These are phyloP conservation scores for Lactarius pseudohatsudake DNA, from an alignment of 768 basidiomycete species.

Conservation along the genomic window DNA sequence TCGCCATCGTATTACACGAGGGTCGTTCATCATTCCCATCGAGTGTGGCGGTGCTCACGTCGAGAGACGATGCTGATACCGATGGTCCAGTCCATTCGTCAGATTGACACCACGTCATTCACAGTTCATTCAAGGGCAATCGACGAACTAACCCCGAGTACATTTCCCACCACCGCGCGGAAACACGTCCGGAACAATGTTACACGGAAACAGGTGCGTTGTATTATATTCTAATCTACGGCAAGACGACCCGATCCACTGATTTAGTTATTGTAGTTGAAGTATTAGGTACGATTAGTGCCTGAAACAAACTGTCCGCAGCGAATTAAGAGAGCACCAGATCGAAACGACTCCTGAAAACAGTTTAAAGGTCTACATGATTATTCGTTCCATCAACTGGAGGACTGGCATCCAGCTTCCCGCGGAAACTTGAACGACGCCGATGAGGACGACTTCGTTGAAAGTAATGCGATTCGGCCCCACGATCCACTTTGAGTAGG, in stretches of 20 bases:
- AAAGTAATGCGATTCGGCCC: conserved; percentile 9
- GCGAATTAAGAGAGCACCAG: neutral
- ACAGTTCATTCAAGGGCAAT: neutral
- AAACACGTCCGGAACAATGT: neutral
- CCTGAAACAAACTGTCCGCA: neutral
- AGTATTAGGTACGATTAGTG: conserved; percentile 8
- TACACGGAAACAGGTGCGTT: neutral
- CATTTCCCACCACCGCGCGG: neutral
- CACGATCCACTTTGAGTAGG: conserved; percentile 7
- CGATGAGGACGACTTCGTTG: conserved; percentile 24
- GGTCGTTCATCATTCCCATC: conserved; percentile 1
- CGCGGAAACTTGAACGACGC: conserved; percentile 24
- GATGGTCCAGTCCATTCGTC: neutral
- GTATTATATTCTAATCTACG: conserved; percentile 8
- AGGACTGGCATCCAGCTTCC: conserved; percentile 29
- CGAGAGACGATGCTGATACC: neutral
- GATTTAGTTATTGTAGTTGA: neutral
- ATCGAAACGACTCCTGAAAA: neutral
- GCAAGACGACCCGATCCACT: neutral
- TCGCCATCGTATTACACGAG: neutral
- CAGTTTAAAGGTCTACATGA: conserved; percentile 5
- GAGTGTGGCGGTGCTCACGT: neutral
- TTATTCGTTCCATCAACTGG: conserved; percentile 12
- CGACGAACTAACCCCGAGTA: neutral
- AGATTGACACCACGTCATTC: neutral